A percentile compares a stretch with the other conserved stretches of the same genome.
Evolutionary conservation across 768 basidiomycete species (phyloP).

Genomic region (Melanogaster broomeanus): DNA sequence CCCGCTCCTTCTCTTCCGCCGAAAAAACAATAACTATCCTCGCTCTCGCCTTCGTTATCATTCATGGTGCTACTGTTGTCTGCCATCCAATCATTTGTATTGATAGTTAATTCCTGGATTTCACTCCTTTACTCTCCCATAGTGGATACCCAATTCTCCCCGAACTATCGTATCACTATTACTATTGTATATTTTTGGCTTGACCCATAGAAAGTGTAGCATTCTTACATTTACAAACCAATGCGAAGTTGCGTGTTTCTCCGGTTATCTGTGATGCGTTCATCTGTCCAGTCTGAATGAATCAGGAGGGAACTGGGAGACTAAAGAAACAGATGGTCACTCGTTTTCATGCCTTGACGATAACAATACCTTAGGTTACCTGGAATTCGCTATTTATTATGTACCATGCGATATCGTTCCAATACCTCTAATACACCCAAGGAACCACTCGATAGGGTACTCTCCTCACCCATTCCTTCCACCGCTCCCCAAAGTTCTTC

Average conservation of each 20-base stretch:
- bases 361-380: too few species aligned
- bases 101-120: constrained; percentile 17
- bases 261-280: too few species aligned
- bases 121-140: not conserved
- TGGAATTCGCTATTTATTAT: too few species aligned
- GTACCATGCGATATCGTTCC: too few species aligned
- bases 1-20: not conserved
- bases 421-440: not conserved
- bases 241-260: too few species aligned
- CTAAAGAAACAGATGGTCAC: too few species aligned
- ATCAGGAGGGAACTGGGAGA: too few species aligned
- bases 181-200: constrained; percentile 21
- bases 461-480: constrained; percentile 16
- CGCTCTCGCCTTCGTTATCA: not conserved
- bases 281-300: too few species aligned
- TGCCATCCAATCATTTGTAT: constrained; percentile 24
- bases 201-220: constrained; percentile 32
- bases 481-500: constrained; percentile 24
- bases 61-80: not conserved
- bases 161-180: constrained; percentile 19
- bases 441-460: not conserved
- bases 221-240: not conserved
- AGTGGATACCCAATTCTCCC: constrained; percentile 19
- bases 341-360: too few species aligned
- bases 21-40: not conserved